Percentiles rank a stretch among this genome's conserved stretches.
Conservation (phyloP, 2,329 filamentous ascomycete genomes). For the Emmonsiellopsis sp. region DNA sequence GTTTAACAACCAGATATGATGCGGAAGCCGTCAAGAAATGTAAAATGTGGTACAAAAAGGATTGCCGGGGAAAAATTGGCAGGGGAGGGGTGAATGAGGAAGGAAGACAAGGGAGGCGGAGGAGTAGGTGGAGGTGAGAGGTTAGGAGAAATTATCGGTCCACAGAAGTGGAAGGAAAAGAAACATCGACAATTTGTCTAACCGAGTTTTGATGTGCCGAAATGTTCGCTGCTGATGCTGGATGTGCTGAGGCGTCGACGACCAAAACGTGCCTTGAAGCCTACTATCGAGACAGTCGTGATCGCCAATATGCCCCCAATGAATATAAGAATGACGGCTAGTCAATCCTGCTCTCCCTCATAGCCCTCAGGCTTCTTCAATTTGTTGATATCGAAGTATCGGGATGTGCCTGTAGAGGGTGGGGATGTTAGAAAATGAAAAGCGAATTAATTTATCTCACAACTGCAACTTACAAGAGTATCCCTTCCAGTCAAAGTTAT, state of each 20-base stretch:
- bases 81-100: too few species aligned
- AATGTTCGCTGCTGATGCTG: not conserved
- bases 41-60: too few species aligned
- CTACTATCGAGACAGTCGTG: not conserved
- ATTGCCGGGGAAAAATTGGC: too few species aligned
- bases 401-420: conserved; percentile 58
- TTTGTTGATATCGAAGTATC: conserved; percentile 75
- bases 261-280: not conserved
- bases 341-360: conserved; percentile 43
- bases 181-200: not conserved
- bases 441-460: not conserved
- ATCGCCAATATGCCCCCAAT: not conserved
- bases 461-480: conserved; percentile 70
- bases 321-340: conserved; percentile 17
- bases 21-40: too few species aligned
- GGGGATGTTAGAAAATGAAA: not conserved
- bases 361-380: conserved; percentile 78
- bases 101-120: too few species aligned
- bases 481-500: conserved; percentile 99
- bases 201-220: not conserved
- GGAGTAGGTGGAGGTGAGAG: too few species aligned
- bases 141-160: too few species aligned
- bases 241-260: not conserved
- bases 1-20: too few species aligned
- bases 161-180: too few species aligned